Base-by-base conservation (phyloP, 2,329 filamentous ascomycete genomes). In the Didymella lethalis region DNA sequence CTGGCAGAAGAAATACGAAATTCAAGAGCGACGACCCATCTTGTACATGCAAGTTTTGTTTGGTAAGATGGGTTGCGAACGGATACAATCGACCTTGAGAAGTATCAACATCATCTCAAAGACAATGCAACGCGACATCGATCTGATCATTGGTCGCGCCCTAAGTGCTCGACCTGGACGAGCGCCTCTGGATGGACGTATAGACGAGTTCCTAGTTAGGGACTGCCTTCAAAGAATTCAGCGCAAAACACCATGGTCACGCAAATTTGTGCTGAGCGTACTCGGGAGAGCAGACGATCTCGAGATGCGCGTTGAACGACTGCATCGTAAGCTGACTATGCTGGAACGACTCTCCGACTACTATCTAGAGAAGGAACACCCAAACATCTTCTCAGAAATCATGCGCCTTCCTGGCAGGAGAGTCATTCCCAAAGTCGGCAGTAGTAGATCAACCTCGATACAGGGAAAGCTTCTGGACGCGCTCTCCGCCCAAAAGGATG, bases 311-410 rank as follows among this genome's bases (percentile, higher is more conserved):
- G 48, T 73, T 4, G 44, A 62, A n/a, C 57, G 63, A 36, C 48
- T 72, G 29, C 58, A 70, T 8, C 50, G 59, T 31, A 69, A 67
- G 47, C 55, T 72, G 4, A 65, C 51, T 3, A 53, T 55, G 28
- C 63, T 73, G 14, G 70, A 73, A 38, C 64, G 67, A 6, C 57
- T 65, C 11, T 65, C 70, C 3, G 64, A 72, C 23, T 58, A 52
- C 7, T 70, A 61, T 31, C 61, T 72, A 14, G 69, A 71, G 41
- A 62, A 50, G 26, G 68, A 72, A 44, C 69, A 73, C 25, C 64
- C 65, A 8, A 66, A 65, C 1, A 61, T 69, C 25, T 73, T 71
- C 25, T 59, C 62, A 0, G 53, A 56, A 11, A 59, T 71, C 32
- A 65, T 57, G 45, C 64, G 69, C 29, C 63, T 69, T 12, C 67